A percentile compares a stretch with the other conserved stretches of the same genome.
These are phyloP conservation scores for Mycotypha africana DNA, from an alignment of 371 early-diverging fungal species.

Conservation along the genomic window DNA sequence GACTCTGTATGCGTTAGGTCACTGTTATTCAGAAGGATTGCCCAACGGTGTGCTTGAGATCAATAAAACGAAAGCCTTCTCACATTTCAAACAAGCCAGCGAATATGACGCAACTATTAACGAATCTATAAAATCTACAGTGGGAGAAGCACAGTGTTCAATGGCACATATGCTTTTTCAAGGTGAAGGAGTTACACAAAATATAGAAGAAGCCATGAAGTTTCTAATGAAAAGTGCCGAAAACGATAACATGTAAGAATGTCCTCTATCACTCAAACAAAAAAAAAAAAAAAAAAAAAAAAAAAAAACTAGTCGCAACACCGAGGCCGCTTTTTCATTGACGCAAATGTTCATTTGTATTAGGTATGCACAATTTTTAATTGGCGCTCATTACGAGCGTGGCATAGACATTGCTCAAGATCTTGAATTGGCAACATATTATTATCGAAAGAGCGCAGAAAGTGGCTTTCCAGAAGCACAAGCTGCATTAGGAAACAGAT, in stretches of 20 bases:
- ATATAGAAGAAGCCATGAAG: constrained; percentile 22
- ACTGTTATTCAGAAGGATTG: constrained; percentile 14
- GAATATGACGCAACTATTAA: constrained; percentile 4
- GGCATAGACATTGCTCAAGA: constrained; percentile 30
- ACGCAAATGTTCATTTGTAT: no score
- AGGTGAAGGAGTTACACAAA: constrained; percentile 33
- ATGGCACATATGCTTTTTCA: constrained; percentile 36
- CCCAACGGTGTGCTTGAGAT: not conserved
- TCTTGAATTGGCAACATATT: constrained; percentile 22
- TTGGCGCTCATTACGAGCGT: constrained; percentile 40
- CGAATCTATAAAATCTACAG: constrained; percentile 5
- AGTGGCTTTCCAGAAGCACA: constrained; percentile 42
- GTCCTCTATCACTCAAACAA: no score
- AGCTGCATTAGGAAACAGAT: constrained; percentile 37
- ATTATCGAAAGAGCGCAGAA: constrained; percentile 31
- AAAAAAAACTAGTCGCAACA: no score
- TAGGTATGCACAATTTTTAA: constrained; percentile 44
- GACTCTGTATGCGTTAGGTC: constrained; percentile 14
- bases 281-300: no score
- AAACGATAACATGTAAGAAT: constrained; percentile 34
- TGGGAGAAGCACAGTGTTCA: constrained; percentile 30
- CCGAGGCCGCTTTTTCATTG: no score
- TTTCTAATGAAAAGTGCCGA: constrained; percentile 32
- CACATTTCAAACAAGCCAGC: constrained; percentile 10
- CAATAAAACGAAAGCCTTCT: constrained; percentile 12